Evolutionary conservation across 139 green algal species (phyloP).

Genomic region (Closterium sp.): DNA sequence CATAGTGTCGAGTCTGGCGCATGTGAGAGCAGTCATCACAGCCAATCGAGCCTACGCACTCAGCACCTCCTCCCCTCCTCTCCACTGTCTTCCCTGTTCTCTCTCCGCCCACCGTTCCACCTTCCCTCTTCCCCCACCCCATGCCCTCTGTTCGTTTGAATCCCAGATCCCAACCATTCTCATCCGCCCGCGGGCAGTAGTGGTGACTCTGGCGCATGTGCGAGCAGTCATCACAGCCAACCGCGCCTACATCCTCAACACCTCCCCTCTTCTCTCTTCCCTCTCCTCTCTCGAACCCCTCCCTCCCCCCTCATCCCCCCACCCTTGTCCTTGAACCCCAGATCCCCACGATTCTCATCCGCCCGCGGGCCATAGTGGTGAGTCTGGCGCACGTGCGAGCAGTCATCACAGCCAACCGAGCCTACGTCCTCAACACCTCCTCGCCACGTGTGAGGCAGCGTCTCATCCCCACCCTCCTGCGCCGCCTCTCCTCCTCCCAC

Average conservation of each 20-base stretch:
- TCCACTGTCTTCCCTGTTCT: background rate
- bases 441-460: background rate
- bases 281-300: background rate
- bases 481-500: constrained; percentile 3
- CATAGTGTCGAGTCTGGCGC: constrained; percentile 3
- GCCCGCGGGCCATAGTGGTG: constrained; percentile 13
- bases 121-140: background rate
- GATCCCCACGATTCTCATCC: constrained; percentile 12
- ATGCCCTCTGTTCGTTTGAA: background rate
- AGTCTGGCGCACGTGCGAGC: constrained; percentile 18
- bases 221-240: background rate
- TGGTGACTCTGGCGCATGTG: constrained; percentile 11
- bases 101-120: background rate
- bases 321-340: background rate
- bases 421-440: constrained; percentile 2
- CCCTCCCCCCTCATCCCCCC: background rate
- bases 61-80: background rate
- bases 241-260: background rate
- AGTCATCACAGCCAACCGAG: background rate
- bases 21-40: constrained; percentile 1
- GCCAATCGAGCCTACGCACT: background rate
- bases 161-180: constrained; percentile 1
- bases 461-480: constrained; percentile 9
- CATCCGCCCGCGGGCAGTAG: background rate
- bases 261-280: background rate